Conservation (phyloP, 345 rosid species). For the Eucalyptus curtisii region DNA sequence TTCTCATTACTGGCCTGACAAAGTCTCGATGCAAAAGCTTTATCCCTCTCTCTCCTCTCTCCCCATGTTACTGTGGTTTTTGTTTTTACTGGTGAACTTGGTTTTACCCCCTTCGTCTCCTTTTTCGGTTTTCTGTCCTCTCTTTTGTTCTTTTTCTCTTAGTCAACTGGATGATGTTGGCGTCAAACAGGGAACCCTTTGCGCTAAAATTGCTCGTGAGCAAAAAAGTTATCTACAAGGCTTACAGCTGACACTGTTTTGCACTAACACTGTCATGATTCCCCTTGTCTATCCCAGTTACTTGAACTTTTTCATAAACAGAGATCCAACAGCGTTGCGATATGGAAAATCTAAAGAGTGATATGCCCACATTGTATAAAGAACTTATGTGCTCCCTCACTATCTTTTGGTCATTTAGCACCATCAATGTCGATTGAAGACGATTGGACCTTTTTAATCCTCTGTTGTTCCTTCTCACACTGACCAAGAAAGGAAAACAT, state of each 20-base stretch:
- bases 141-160: background rate
- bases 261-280: background rate
- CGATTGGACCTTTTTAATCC: background rate
- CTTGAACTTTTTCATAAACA: background rate
- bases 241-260: background rate
- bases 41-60: background rate
- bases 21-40: background rate
- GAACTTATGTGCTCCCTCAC: background rate
- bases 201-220: background rate
- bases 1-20: background rate
- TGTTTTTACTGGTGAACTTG: background rate
- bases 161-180: background rate
- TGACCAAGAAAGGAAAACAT: background rate
- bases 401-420: background rate
- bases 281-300: background rate
- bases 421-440: background rate
- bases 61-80: background rate
- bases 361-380: background rate
- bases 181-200: background rate
- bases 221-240: background rate
- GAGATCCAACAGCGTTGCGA: background rate
- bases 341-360: background rate
- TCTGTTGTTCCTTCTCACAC: background rate
- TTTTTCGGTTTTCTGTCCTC: background rate
- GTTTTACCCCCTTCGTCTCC: background rate